phyloP scores from a whole-genome alignment of 2,329 filamentous ascomycete genomes.

The Fusarium nurragi region DNA sequence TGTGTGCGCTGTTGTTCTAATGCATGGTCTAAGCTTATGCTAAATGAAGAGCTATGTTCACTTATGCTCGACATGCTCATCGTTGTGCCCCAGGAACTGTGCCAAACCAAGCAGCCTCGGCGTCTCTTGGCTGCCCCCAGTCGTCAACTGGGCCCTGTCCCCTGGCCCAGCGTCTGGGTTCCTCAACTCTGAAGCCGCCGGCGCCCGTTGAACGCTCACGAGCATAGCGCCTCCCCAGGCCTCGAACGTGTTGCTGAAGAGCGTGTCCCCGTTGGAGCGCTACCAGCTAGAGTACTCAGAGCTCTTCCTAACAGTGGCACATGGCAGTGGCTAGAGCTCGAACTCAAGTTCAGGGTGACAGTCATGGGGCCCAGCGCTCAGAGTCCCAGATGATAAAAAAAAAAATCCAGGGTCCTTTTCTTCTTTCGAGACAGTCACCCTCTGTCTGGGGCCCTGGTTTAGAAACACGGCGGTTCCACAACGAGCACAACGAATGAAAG shows the following conservation, averaged over 20 bases:
- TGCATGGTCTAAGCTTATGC: constrained; percentile 34
- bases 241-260: constrained; percentile 19
- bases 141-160: constrained; percentile 11
- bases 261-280: constrained; percentile 24
- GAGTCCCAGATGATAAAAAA: neutral
- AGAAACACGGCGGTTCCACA: constrained; percentile 40
- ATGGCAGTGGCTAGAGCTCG: constrained; percentile 18
- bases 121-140: constrained; percentile 30
- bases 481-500: constrained; percentile 28
- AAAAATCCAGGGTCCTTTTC: constrained; percentile 39
- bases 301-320: neutral
- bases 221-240: constrained; percentile 19
- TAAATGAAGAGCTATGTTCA: constrained; percentile 10
- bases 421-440: constrained; percentile 40
- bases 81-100: constrained; percentile 15
- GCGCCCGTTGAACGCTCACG: constrained; percentile 17
- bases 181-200: constrained; percentile 34
- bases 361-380: neutral
- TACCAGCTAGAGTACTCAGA: neutral
- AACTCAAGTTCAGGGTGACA: neutral
- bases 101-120: constrained; percentile 29
- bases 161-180: constrained; percentile 9
- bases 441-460: constrained; percentile 30
- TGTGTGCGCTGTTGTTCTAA: constrained; percentile 31
- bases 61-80: constrained; percentile 21